phyloP scores from a whole-genome alignment of 108 stramenopile genomes.

The Cyclotella choctawhatcheeana region DNA sequence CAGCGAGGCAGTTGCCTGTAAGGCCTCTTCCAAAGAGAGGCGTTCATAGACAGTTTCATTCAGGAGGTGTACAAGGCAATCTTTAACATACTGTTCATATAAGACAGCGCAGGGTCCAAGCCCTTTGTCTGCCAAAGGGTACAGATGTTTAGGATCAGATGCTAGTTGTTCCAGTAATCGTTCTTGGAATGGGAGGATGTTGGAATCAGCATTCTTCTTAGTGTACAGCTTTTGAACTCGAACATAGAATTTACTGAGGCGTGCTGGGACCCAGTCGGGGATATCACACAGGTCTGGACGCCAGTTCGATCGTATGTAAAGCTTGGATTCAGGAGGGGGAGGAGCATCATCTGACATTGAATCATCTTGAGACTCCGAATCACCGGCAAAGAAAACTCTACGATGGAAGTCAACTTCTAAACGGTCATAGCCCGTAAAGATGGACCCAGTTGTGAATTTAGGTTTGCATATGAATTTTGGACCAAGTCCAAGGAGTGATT shows the following conservation, averaged over 20 bases:
- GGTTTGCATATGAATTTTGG: neutral
- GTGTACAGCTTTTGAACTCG: neutral
- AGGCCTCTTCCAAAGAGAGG: neutral
- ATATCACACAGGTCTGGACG: neutral
- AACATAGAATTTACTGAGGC: neutral
- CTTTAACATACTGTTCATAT: neutral
- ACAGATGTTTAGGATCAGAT: neutral
- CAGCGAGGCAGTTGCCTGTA: neutral
- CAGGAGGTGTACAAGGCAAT: neutral
- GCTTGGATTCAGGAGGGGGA: neutral
- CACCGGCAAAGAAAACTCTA: neutral
- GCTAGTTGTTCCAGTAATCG: neutral
- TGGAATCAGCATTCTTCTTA: neutral
- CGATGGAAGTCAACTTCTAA: neutral
- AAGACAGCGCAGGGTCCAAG: constrained; percentile 3
- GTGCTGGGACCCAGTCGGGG: neutral
- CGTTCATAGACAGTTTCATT: neutral
- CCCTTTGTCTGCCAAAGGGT: neutral
- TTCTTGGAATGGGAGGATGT: constrained; percentile 7
- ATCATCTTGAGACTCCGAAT: neutral
- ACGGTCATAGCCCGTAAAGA: neutral
- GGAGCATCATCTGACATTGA: neutral
- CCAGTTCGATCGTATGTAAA: constrained; percentile 9
- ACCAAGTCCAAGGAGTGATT: neutral
- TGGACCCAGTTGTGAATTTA: neutral